Percentiles rank a stretch among this genome's conserved stretches.
phyloP scores from a whole-genome alignment of 2,329 filamentous ascomycete genomes.

The Fusarium verticillioides region DNA sequence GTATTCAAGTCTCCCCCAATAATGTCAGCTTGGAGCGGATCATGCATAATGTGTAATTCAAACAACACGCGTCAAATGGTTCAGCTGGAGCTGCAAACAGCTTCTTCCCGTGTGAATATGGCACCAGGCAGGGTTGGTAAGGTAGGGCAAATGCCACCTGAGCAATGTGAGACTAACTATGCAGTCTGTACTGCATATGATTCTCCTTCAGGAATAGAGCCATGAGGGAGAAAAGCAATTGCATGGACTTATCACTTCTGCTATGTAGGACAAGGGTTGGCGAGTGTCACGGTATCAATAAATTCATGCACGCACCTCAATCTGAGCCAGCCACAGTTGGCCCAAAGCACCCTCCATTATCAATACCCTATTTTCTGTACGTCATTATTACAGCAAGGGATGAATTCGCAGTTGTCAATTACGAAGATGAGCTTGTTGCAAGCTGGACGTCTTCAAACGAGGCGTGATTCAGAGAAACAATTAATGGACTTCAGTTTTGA shows the following conservation, averaged over 20 bases:
- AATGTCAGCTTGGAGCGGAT: not conserved
- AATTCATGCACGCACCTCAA: not conserved
- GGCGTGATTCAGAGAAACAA: not conserved
- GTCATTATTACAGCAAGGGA: constrained; percentile 23
- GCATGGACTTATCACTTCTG: not conserved
- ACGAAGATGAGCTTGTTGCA: not conserved
- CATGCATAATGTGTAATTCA: not conserved
- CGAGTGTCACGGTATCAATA: not conserved
- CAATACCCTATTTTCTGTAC: not conserved
- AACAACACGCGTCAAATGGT: not conserved
- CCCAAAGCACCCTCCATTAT: not conserved
- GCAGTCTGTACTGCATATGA: not conserved
- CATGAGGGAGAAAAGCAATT: not conserved
- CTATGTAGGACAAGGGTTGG: not conserved
- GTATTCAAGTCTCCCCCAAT: too few species aligned
- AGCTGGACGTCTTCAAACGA: not conserved
- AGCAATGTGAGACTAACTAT: not conserved
- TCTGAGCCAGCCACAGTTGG: constrained; percentile 19
- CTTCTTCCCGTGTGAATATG: not conserved
- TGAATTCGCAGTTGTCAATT: not conserved
- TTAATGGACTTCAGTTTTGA: not conserved
- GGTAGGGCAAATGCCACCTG: not conserved
- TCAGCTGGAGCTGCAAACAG: not conserved
- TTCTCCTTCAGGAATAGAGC: not conserved
- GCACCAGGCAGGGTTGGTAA: not conserved